Evolutionary conservation across 2,329 filamentous ascomycete species (phyloP).

Genomic region (Xylariales sp.): DNA sequence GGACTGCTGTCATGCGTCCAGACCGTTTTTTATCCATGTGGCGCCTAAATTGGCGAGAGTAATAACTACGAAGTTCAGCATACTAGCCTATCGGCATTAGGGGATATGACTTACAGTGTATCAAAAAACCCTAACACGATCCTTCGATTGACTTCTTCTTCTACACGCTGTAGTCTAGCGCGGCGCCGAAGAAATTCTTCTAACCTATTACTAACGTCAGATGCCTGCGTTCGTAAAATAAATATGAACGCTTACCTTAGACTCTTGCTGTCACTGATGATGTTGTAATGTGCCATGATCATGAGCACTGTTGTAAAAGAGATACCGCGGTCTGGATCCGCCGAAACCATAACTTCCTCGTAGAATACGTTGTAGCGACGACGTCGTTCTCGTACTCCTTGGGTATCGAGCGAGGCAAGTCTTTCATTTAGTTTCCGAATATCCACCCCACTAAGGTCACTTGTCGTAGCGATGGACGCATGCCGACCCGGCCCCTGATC

Average conservation of each 20-base stretch:
- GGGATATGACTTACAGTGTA: conserved; percentile 70
- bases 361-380: conserved; percentile 93
- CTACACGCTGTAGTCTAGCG: conserved; percentile 89
- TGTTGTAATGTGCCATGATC: conserved; percentile 97
- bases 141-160: conserved; percentile 91
- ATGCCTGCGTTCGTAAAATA: neutral
- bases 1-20: conserved; percentile 80
- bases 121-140: conserved; percentile 96
- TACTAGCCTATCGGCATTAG: neutral
- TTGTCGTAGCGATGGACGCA: conserved; percentile 64
- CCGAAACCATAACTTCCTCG: conserved; percentile 93
- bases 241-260: conserved; percentile 69
- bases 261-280: conserved; percentile 98
- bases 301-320: conserved; percentile 92
- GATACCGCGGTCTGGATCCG: conserved; percentile 89
- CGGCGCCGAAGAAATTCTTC: conserved; percentile 95
- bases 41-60: conserved; percentile 83
- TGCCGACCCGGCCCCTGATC: conserved; percentile 62
- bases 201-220: conserved; percentile 64
- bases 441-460: conserved; percentile 72
- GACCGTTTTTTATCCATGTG: conserved; percentile 77
- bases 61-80: conserved; percentile 67
- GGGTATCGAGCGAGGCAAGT: conserved; percentile 77
- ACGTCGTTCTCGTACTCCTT: conserved; percentile 78
- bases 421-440: conserved; percentile 79